Evolutionary conservation across 176 grass and related monocot species (phyloP), one percentile per base, ranked within the genome.

Genomic region (Rhipidocladum racemiflorum): DNA sequence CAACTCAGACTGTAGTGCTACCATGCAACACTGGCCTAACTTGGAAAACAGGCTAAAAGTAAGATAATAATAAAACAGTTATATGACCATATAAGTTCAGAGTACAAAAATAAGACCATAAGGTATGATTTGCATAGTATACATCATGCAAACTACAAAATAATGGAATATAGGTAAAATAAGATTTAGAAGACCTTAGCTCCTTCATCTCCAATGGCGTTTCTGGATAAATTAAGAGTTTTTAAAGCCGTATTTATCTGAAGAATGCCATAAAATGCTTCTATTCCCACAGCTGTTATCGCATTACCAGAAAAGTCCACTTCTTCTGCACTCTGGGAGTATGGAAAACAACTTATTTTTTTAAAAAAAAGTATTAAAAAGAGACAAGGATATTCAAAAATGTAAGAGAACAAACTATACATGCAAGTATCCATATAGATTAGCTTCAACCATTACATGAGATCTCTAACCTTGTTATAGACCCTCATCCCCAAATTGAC

Each of bases 161-260:
- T 9, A 12, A 77, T 46, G 16, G 56, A 72, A 88, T 15, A 27
- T 34, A 88, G 15, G 45, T 75, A 76, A 24, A 38, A 50, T 61
- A 84, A 89, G 76, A 78, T 82, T 84, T 18, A 79, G 85, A 85
- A 90, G 75, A 99, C 96, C 92, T 95, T 99, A 87, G 92, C 92
- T 93, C 96, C 96, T 91, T 99, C 96, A 88, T 99, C 96, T 75
- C 96, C 91, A 83, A 99, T 90, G 35, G 81, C 68, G 79, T 99
- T 99, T 77, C 96, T 91, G 77, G 96, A 99, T 63, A 99, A 94
- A 78, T 95, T 95, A 27, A 99, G 87, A 77, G 89, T 72, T 86
- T 91, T 95, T 8, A 99, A 85, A 53, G 89, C 67, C 83, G 88
- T 91, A 74, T 99, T 99, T 86, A 88, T 93, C 82, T 99, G 92